Conservation (phyloP, 805 yeast genomes). For the Lachancea sp. region DNA sequence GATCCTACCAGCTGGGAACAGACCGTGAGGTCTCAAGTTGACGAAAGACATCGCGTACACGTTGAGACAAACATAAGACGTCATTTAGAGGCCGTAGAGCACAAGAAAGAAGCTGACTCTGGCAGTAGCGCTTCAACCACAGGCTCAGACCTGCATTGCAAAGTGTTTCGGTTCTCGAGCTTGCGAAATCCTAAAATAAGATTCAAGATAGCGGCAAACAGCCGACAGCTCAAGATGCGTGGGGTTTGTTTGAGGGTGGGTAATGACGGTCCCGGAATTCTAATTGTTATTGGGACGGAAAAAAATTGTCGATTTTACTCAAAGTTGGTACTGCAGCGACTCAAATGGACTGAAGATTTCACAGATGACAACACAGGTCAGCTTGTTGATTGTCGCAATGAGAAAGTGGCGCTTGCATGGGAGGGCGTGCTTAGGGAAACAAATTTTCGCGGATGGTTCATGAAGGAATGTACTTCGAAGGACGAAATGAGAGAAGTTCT, state of each 20-base stretch:
- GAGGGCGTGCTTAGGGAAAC: constrained; percentile 54
- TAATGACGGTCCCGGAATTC: constrained; percentile 42
- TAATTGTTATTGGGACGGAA: constrained; percentile 71
- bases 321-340: constrained; percentile 52
- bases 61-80: constrained; percentile 54
- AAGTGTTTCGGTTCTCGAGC: constrained; percentile 52
- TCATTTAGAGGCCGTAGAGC: constrained; percentile 29
- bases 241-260: constrained; percentile 52
- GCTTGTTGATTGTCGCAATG: constrained; percentile 37
- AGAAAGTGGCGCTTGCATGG: constrained; percentile 55
- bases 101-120: constrained; percentile 6
- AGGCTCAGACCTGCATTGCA: constrained; percentile 18
- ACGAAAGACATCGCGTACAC: constrained; percentile 54
- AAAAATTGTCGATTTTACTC: constrained; percentile 57
- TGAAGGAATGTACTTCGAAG: constrained; percentile 46
- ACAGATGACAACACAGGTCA: constrained; percentile 27
- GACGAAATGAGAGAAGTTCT: constrained; percentile 47
- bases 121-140: background rate
- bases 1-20: constrained; percentile 87
- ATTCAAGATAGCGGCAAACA: constrained; percentile 73
- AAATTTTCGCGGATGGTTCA: constrained; percentile 64
- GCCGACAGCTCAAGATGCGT: constrained; percentile 57
- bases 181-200: constrained; percentile 59
- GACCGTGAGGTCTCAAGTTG: constrained; percentile 62
- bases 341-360: constrained; percentile 60